Conservation (phyloP, 1,284 basidiomycete species). For the Melampsora americana region DNA sequence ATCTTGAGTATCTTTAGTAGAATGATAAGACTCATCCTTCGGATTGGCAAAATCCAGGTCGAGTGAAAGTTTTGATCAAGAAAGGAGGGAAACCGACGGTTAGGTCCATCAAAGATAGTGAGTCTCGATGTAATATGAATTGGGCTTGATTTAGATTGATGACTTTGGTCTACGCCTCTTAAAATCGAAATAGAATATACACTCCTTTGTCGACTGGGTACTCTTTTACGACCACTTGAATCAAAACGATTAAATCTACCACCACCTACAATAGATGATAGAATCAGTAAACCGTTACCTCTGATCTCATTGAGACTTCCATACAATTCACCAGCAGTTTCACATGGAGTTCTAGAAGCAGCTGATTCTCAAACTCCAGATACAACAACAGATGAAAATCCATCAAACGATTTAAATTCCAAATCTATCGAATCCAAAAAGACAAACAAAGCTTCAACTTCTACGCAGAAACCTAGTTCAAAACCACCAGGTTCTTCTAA, state of each 20-base stretch:
- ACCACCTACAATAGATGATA: not conserved
- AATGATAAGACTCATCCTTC: slow-evolving; percentile 78
- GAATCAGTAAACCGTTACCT: slow-evolving; percentile 57
- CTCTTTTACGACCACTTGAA: slow-evolving; percentile 18
- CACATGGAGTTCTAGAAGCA: slow-evolving; percentile 69
- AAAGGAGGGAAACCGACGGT: slow-evolving; percentile 73
- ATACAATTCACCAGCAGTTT: slow-evolving; percentile 67
- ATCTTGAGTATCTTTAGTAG: slow-evolving; percentile 46
- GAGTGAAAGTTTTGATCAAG: slow-evolving; percentile 81
- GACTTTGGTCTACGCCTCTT: not conserved
- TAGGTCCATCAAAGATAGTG: slow-evolving; percentile 72
- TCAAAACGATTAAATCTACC: slow-evolving; percentile 4
- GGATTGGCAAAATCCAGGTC: slow-evolving; percentile 80
- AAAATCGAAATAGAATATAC: slow-evolving; percentile 7
- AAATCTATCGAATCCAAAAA: slow-evolving; percentile 2
- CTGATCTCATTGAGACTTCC: slow-evolving; percentile 62
- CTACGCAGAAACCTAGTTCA: too few species aligned
- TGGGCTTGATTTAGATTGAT: too few species aligned
- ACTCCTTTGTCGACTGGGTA: slow-evolving; percentile 12
- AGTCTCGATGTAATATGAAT: slow-evolving; percentile 52
- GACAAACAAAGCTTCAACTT: too few species aligned
- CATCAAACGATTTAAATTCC: not conserved
- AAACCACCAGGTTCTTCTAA: too few species aligned
- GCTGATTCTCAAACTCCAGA: slow-evolving; percentile 76
- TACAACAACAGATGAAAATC: slow-evolving; percentile 31